Percentiles rank a stretch among this genome's conserved stretches.
Conservation (phyloP, 768 basidiomycete species). For the Hysterangium stoloniferum region DNA sequence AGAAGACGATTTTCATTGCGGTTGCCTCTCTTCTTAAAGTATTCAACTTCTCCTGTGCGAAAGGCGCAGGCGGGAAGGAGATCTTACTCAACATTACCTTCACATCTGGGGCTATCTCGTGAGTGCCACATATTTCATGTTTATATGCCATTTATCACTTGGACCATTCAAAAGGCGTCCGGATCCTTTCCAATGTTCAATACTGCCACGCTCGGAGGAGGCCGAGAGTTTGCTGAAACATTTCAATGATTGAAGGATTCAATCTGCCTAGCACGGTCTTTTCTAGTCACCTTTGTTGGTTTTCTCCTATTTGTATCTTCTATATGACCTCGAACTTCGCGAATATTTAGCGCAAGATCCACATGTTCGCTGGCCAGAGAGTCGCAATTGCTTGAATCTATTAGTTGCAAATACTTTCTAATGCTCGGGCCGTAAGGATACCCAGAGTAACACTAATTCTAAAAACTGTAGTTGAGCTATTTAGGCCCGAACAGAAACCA, state of each 20-base stretch:
- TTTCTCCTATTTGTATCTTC: no score
- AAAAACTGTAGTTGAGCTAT: no score
- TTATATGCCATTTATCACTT: background rate
- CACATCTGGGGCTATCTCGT: slow-evolving; percentile 22
- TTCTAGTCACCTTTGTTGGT: no score
- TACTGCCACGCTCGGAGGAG: background rate
- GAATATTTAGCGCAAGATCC: no score
- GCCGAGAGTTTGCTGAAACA: background rate
- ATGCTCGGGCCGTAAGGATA: no score
- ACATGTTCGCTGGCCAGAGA: no score
- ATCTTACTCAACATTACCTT: slow-evolving; percentile 31
- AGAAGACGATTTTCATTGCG: slow-evolving; percentile 39
- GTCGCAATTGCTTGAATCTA: no score
- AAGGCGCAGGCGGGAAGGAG: slow-evolving; percentile 36
- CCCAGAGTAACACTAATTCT: no score
- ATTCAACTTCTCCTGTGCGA: slow-evolving; percentile 35
- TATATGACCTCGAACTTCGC: no score
- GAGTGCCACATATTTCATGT: background rate
- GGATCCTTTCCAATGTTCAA: background rate
- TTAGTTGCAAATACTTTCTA: no score
- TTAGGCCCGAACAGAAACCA: no score
- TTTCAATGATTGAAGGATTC: background rate
- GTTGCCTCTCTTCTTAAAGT: slow-evolving; percentile 37
- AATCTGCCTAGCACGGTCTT: no score
- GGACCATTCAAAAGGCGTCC: background rate